phyloP scores from a whole-genome alignment of 2,329 filamentous ascomycete genomes.

The Alternaria sp. region DNA sequence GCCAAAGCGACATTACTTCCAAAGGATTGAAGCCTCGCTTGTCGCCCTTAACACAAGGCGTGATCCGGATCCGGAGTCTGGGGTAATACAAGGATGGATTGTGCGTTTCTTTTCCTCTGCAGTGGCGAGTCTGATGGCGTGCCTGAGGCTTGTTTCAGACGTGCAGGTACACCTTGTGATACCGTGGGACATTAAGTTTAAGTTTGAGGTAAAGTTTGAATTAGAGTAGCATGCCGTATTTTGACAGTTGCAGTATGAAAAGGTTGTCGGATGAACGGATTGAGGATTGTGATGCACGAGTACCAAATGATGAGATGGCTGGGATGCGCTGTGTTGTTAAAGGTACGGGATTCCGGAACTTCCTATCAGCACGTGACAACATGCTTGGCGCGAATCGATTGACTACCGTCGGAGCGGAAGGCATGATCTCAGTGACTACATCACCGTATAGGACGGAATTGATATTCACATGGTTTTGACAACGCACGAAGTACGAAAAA shows the following conservation, averaged over 20 bases:
- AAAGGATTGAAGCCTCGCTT: conserved; percentile 1
- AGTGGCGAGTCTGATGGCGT: conserved; percentile 8
- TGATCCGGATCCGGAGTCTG: conserved; percentile 6
- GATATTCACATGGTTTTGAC: neutral
- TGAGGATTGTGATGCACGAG: neutral
- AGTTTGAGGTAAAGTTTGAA: conserved; percentile 15
- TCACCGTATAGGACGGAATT: neutral
- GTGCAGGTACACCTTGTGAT: conserved; percentile 12
- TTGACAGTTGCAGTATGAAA: neutral
- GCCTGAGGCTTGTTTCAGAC: conserved; percentile 16
- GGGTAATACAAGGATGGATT: neutral
- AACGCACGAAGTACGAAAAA: neutral
- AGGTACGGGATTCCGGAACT: conserved; percentile 4
- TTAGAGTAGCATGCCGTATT: neutral
- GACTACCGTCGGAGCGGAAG: neutral
- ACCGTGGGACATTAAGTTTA: conserved; percentile 5
- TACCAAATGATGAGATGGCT: neutral
- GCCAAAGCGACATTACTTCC: neutral
- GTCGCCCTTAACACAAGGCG: neutral
- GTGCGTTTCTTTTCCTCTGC: neutral
- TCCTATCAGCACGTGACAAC: neutral
- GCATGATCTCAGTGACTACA: neutral
- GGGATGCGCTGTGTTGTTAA: neutral
- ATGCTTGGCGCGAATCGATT: conserved; percentile 4
- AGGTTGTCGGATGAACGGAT: neutral